These are phyloP conservation scores for Glaciozyma martinii DNA, from an alignment of 768 basidiomycete genomes.

Conservation along the genomic window DNA sequence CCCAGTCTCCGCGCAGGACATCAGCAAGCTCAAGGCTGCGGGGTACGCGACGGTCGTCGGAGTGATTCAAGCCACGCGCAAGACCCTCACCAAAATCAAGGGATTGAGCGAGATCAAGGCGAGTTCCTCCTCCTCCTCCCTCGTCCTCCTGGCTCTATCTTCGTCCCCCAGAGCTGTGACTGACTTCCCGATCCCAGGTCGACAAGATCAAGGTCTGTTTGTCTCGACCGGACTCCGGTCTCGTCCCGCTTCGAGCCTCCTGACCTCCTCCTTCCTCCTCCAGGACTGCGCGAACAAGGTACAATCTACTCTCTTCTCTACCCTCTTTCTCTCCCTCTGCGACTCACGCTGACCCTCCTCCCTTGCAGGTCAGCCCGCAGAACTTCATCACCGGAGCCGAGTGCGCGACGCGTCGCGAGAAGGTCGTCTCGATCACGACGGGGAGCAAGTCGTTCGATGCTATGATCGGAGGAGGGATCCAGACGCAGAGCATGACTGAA, in stretches of 20 bases:
- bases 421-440: constrained; percentile 74
- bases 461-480: constrained; percentile 53
- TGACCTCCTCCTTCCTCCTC: not conserved
- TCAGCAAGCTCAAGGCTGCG: constrained; percentile 74
- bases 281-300: constrained; percentile 74
- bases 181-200: constrained; percentile 42
- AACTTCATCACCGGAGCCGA: constrained; percentile 87
- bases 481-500: constrained; percentile 91
- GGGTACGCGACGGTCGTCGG: constrained; percentile 35
- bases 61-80: constrained; percentile 57
- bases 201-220: constrained; percentile 75
- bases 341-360: constrained; percentile 35
- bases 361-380: constrained; percentile 54
- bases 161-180: no score
- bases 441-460: constrained; percentile 83
- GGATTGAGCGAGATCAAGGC: constrained; percentile 87
- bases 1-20: constrained; percentile 72
- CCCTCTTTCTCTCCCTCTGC: no score
- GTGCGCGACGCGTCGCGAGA: constrained; percentile 68
- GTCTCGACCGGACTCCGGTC: constrained; percentile 27
- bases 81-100: constrained; percentile 91
- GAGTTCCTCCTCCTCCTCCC: no score
- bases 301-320: not conserved
- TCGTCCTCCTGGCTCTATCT: no score
- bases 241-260: not conserved